Evolutionary conservation across 148 eudicot genomes (phyloP), one percentile per base, ranked within the genome.

Genomic region (Cornus suecica): DNA sequence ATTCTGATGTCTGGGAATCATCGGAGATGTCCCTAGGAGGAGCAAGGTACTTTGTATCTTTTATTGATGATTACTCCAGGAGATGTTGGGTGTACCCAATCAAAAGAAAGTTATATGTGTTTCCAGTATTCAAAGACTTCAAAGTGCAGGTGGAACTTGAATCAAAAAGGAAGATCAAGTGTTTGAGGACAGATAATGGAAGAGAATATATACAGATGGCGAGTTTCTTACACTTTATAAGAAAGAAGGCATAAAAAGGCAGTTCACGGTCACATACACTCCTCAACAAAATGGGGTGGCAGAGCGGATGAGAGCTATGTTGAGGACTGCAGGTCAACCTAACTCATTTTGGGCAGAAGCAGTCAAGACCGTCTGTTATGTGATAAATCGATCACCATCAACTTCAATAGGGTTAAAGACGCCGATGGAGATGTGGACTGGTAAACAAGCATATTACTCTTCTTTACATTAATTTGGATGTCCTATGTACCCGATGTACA

Each of bases 31-130:
- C n/a, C n/a, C n/a, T n/a, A n/a, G n/a, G n/a, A n/a, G n/a, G n/a
- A n/a, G n/a, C n/a, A n/a, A n/a, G n/a, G n/a, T n/a, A n/a, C n/a
- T n/a, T n/a, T 32, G 37, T 32, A 2, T 32, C 37, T 32, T 32
- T 32, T 32, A 32, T 32, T 32, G 71, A 68, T 34, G 71, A 68
- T 24, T 68, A 68, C 23, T 68, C 71, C 18, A 68, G 20, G 71
- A 68, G 71, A 68, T 68, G 8, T 3, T 34, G 51, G 71, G 68
- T 73, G 68, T 73, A 58, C 31, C 75, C 75, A 62, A 73, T 73
- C 1, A 73, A 73, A 52, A 73, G 22, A 8, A 73, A 73, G 54
- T 1, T 68, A 61, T 5, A 52, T 73, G n/a, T n/a, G n/a, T n/a
- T 73, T 41, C 28, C 10, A 31, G 9, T 41, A 1, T 73, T 73